Conservation (phyloP, 1,139 yeast species). For the Diutina rugosa region DNA sequence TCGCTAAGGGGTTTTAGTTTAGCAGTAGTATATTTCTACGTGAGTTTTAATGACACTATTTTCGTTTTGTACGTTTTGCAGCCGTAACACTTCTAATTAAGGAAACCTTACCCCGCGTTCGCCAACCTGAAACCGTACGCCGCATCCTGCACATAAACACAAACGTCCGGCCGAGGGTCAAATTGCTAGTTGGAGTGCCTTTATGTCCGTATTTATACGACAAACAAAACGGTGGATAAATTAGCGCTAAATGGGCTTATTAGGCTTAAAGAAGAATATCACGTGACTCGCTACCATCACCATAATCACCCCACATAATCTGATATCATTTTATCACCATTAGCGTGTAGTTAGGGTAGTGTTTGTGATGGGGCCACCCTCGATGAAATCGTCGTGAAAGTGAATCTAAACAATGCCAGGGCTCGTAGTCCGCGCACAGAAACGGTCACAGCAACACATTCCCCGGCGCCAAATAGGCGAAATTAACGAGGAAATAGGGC, state of each 20-base stretch:
- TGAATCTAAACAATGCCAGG: background rate
- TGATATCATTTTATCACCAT: no score
- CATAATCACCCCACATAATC: no score
- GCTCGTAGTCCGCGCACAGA: background rate
- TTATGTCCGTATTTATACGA: background rate
- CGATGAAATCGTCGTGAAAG: background rate
- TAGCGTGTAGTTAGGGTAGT: no score
- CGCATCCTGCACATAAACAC: background rate
- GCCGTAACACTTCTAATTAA: background rate
- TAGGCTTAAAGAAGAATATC: no score
- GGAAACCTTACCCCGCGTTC: background rate
- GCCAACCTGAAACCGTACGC: background rate
- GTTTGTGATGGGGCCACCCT: background rate
- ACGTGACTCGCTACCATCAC: no score
- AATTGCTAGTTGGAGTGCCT: background rate
- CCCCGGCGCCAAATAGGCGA: no score
- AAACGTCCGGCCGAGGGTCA: background rate
- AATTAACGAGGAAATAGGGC: no score
- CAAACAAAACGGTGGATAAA: no score
- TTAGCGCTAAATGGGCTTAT: no score
- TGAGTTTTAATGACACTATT: background rate
- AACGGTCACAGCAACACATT: background rate
- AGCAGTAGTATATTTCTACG: background rate
- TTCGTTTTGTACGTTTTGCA: background rate
- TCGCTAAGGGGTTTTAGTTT: background rate